Evolutionary conservation across 1,284 basidiomycete species (phyloP).

Genomic region (Crepidotus sp.): DNA sequence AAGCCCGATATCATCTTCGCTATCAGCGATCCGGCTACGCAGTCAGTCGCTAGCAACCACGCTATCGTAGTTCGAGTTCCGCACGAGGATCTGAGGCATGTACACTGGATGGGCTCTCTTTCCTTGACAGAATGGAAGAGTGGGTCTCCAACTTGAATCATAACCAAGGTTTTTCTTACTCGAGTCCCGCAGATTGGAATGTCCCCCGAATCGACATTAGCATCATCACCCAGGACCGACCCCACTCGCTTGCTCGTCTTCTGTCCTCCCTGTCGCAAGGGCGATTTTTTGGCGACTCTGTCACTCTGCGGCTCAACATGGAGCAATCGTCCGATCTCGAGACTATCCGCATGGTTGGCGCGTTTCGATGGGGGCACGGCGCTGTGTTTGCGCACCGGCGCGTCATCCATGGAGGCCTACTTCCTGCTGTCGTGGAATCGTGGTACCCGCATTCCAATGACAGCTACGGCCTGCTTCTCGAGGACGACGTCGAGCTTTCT

Average conservation of each 20-base stretch:
- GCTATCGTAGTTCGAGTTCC: conserved; percentile 42
- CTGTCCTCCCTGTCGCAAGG: conserved; percentile 51
- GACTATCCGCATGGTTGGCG: conserved; percentile 45
- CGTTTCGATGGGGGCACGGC: conserved; percentile 54
- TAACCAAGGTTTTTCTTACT: conserved; percentile 1
- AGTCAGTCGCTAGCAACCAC: conserved; percentile 17
- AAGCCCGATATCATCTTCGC: conserved; percentile 28
- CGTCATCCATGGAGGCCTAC: conserved; percentile 64
- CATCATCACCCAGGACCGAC: conserved; percentile 70
- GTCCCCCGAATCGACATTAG: conserved; percentile 56
- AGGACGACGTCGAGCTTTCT: conserved; percentile 79
- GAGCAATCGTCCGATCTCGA: conserved; percentile 63
- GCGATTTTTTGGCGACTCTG: conserved; percentile 58
- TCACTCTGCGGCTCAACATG: conserved; percentile 59
- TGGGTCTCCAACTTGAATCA: conserved; percentile 24
- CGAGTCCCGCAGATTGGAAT: conserved; percentile 54
- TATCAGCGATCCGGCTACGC: conserved; percentile 22
- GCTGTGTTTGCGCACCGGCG: conserved; percentile 55
- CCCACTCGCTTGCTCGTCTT: conserved; percentile 60
- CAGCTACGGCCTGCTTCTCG: conserved; percentile 69
- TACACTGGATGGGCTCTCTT: conserved; percentile 58
- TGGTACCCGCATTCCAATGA: conserved; percentile 74
- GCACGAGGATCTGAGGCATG: conserved; percentile 41
- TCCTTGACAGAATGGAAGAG: conserved; percentile 47
- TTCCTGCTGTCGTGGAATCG: conserved; percentile 75